Evolutionary conservation across 352 stramenopile species (phyloP).

Genomic region (Phytopythium cucurbitacearum): DNA sequence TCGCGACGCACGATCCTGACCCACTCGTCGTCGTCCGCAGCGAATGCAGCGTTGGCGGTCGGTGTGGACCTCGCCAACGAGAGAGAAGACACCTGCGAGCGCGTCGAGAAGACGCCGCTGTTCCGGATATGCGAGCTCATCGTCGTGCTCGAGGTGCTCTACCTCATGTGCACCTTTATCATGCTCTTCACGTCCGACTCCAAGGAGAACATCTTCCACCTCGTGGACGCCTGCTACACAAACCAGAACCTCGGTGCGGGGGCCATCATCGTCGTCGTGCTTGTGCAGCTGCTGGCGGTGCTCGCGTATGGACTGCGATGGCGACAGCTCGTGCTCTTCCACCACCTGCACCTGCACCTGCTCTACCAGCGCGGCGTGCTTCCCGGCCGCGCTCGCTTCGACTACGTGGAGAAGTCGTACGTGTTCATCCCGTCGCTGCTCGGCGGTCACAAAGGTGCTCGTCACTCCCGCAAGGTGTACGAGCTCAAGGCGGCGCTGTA

Average conservation of each 20-base stretch:
- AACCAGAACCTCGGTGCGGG: constrained; percentile 7
- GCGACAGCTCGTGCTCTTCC: constrained; percentile 79
- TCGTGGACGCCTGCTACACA: constrained; percentile 31
- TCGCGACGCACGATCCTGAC: no score
- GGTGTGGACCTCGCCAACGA: constrained; percentile 19
- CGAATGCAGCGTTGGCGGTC: constrained; percentile 6
- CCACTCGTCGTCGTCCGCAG: no score
- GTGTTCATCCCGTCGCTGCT: not conserved
- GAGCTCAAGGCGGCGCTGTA: constrained; percentile 55
- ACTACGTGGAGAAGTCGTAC: constrained; percentile 60
- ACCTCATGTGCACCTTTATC: constrained; percentile 52
- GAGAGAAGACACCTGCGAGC: constrained; percentile 41
- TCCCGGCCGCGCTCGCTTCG: constrained; percentile 52
- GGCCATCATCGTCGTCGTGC: constrained; percentile 34
- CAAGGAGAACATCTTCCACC: constrained; percentile 26
- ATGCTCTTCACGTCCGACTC: constrained; percentile 36
- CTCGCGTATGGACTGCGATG: constrained; percentile 60
- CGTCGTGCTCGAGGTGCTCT: constrained; percentile 74
- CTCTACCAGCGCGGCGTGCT: constrained; percentile 65
- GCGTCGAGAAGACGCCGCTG: constrained; percentile 63
- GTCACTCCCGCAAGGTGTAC: no score
- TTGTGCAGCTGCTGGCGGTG: constrained; percentile 48
- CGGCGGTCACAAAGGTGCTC: no score
- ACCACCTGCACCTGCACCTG: constrained; percentile 74
- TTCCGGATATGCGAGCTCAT: constrained; percentile 74